A percentile compares a stretch with the other conserved stretches of the same genome.
These are phyloP conservation scores for Aspergillus mulundensis DNA, from an alignment of 495 filamentous ascomycete genomes.

Conservation along the genomic window DNA sequence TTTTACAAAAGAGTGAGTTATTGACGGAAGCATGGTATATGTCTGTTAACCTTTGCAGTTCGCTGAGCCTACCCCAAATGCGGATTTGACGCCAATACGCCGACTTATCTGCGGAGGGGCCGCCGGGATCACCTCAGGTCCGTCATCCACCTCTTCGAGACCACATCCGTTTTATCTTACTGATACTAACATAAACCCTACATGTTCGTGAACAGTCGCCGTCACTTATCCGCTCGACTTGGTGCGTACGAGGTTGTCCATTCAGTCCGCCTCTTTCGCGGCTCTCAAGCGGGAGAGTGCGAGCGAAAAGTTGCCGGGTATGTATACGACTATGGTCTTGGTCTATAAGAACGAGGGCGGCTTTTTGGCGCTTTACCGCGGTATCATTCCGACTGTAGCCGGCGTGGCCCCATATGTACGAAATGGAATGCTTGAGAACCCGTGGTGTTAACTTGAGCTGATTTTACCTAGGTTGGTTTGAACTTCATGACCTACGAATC, in stretches of 20 bases:
- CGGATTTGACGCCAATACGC: conserved; percentile 60
- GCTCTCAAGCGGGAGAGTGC: conserved; percentile 51
- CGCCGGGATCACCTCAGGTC: conserved; percentile 80
- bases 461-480: conserved; percentile 66
- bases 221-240: conserved; percentile 86
- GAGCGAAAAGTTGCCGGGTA: conserved; percentile 72
- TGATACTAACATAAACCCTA: neutral
- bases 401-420: conserved; percentile 93
- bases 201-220: conserved; percentile 45
- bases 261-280: conserved; percentile 91
- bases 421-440: neutral
- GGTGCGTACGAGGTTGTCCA: conserved; percentile 89
- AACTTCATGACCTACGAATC: conserved; percentile 99
- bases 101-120: conserved; percentile 81
- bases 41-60: conserved; percentile 45
- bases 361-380: conserved; percentile 76
- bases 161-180: neutral
- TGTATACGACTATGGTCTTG: conserved; percentile 75
- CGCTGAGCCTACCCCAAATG: conserved; percentile 67
- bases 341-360: conserved; percentile 96
- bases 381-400: conserved; percentile 88
- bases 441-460: conserved; percentile 19
- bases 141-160: neutral
- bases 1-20: conserved; percentile 84
- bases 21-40: neutral